Evolutionary conservation across 2,329 filamentous ascomycete species (phyloP).

Genomic region (Botrytis squamosa): DNA sequence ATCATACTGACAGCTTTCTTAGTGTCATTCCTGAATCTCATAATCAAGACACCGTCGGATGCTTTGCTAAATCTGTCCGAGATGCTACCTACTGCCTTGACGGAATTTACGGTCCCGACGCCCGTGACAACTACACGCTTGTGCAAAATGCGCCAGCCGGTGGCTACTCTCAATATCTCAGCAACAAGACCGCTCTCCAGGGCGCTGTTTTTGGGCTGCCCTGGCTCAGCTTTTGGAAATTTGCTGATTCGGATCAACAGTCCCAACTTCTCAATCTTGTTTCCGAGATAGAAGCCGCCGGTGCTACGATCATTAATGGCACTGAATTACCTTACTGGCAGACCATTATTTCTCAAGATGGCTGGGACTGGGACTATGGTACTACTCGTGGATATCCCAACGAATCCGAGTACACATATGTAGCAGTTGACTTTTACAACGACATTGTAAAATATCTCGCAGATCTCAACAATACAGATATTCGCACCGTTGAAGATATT

Average conservation of each 20-base stretch:
- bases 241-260: conserved; percentile 56
- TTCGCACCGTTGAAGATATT: conserved; percentile 60
- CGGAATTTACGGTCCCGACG: conserved; percentile 64
- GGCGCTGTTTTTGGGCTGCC: conserved; percentile 68
- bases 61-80: conserved; percentile 65
- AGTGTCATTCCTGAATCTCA: conserved; percentile 64
- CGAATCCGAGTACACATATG: conserved; percentile 70
- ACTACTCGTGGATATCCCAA: conserved; percentile 62
- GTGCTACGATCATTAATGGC: conserved; percentile 66
- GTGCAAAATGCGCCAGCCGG: conserved; percentile 54
- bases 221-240: conserved; percentile 69
- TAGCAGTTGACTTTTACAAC: conserved; percentile 70
- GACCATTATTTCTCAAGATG: conserved; percentile 60
- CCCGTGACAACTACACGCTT: conserved; percentile 63
- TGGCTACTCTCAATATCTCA: conserved; percentile 53
- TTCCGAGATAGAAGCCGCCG: conserved; percentile 54
- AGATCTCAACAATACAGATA: conserved; percentile 56
- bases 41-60: conserved; percentile 68
- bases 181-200: conserved; percentile 46
- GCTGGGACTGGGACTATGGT: conserved; percentile 76
- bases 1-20: conserved; percentile 36
- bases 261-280: conserved; percentile 52
- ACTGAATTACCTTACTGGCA: conserved; percentile 66
- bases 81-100: conserved; percentile 67
- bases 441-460: conserved; percentile 46